Conservation (phyloP, 164 flowering plant species). For the Tetrastigma voinierianum region DNA sequence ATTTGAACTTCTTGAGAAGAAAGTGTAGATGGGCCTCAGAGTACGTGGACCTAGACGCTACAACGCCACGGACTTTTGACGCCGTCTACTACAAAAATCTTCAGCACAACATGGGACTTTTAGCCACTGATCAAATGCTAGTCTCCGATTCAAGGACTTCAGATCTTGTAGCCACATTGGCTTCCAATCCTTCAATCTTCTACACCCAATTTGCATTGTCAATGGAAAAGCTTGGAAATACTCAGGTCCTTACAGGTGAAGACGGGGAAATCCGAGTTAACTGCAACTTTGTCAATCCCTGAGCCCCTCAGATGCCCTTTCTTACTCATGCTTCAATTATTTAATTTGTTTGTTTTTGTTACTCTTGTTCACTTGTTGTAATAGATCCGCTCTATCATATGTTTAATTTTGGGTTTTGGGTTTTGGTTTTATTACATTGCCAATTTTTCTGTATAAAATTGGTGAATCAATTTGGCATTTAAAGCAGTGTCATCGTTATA, state of each 20-base stretch:
- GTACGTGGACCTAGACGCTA: slow-evolving; percentile 61
- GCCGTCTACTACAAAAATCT: slow-evolving; percentile 55
- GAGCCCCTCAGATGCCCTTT: no score
- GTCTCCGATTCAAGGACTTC: slow-evolving; percentile 51
- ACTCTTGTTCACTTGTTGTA: no score
- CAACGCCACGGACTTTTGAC: slow-evolving; percentile 62
- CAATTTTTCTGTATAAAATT: not conserved
- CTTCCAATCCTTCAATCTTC: slow-evolving; percentile 36
- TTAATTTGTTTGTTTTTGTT: no score
- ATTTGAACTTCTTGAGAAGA: slow-evolving; percentile 54
- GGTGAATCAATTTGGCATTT: no score
- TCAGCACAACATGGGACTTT: slow-evolving; percentile 52
- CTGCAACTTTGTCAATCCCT: slow-evolving; percentile 52
- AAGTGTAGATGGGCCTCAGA: slow-evolving; percentile 70
- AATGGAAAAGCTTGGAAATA: slow-evolving; percentile 71
- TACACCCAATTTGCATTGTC: slow-evolving; percentile 57
- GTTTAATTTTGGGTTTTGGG: no score
- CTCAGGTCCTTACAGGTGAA: slow-evolving; percentile 44
- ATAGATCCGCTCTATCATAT: no score
- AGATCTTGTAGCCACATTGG: slow-evolving; percentile 40
- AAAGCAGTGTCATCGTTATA: no score
- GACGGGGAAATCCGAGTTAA: slow-evolving; percentile 62
- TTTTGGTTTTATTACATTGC: no score
- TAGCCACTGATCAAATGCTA: slow-evolving; percentile 59
- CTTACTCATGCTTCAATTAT: no score